Base-by-base conservation (phyloP, 306 rosid genomes). In the Begonia masoniana region DNA sequence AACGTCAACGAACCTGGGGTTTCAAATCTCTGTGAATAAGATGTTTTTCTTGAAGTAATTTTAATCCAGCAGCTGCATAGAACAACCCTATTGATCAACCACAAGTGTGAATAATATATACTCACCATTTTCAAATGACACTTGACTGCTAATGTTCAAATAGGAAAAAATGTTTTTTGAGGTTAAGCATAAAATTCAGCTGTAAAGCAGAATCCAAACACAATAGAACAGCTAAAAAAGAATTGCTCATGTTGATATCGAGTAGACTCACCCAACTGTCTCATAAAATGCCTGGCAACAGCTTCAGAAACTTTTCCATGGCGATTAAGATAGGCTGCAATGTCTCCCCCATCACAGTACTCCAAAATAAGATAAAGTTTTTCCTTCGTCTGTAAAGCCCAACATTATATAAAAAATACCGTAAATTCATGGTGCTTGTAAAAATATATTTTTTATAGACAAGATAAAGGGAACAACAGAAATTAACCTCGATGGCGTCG, bases 11-110 rank as follows among this genome's bases (percentile, higher is more conserved):
- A 74, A 91, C 99, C 99, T 83, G 96, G 10, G 99, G 99, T 61
- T 92, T 92, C 45, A 92, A 76, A 83, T 92, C 99, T 59, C 99
- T 76, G 64, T 92, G 99, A 68, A 92, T 92, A 65, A 92, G 95
- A 60, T 83, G 77, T 59, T 83, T 79, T 63, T 81, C 93, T 67
- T 92, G 96, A 71, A 86, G 99, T 45, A 83, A 83, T 69, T 76
- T 81, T 79, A 86, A 64, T 54, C 99, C 99, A 13, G 74, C 63
- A 49, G 93, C 96, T 92, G 81, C 68, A 74, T 58, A 75, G 31
- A 53, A 58, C 62, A 68, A 63, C 16, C 57, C 60, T 41, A 26
- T 17, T 51, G 31, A 67, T 61, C 53, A 55, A 63, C 52, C 68
- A 51, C 17, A 67, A 59, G 39, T 7, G 39, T 9, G 39, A 31